phyloP scores from a whole-genome alignment of 805 yeast species.

The Jamesozyma piceae region DNA sequence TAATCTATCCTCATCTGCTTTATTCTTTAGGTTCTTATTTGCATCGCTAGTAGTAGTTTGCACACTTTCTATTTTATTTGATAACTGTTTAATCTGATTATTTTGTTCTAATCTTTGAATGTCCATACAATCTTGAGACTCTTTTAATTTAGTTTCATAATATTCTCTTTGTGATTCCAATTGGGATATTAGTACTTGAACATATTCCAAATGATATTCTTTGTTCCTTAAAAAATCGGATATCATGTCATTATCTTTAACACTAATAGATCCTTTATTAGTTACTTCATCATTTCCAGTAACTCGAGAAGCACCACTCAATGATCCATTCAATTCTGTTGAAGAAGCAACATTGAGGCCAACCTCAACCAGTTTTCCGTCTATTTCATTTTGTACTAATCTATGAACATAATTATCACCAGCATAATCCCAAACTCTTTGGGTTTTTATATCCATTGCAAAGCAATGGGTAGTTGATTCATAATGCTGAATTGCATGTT shows the following conservation, averaged over 20 bases:
- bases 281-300: not conserved
- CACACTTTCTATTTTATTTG: constrained; percentile 4
- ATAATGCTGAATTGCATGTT: constrained; percentile 80
- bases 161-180: constrained; percentile 78
- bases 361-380: constrained; percentile 82
- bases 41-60: not conserved
- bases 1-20: constrained; percentile 25
- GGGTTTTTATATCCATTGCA: constrained; percentile 78
- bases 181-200: constrained; percentile 68
- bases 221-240: constrained; percentile 34
- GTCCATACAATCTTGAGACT: constrained; percentile 4
- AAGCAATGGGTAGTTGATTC: constrained; percentile 74
- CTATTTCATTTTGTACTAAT: constrained; percentile 71
- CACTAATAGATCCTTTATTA: not conserved
- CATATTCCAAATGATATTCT: constrained; percentile 67
- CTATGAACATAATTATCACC: constrained; percentile 87
- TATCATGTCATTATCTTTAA: constrained; percentile 12
- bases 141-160: constrained; percentile 48
- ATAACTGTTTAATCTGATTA: constrained; percentile 9
- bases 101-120: constrained; percentile 18
- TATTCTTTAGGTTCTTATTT: constrained; percentile 11
- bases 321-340: not conserved
- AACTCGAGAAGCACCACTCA: not conserved
- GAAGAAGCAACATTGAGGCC: not conserved
- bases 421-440: constrained; percentile 91